Base-by-base conservation (phyloP, 140 eudicot genomes). In the Erigeron philadelphicus region DNA sequence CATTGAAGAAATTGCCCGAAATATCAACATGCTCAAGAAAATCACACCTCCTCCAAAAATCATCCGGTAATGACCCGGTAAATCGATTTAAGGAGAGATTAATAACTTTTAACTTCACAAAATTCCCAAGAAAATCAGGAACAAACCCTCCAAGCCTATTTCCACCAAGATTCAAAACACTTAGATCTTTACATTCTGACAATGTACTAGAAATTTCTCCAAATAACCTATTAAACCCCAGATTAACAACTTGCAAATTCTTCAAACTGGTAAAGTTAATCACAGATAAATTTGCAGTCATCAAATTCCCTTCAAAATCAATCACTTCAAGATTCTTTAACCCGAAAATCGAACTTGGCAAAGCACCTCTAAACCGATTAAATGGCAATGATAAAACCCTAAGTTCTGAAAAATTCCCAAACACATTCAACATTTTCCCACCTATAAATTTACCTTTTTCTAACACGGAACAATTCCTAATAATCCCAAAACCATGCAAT, bases 221-320 rank as follows among this genome's bases (percentile, higher is more conserved):
- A 57, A 73, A 71, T 73, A 89, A 76, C 38, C 71, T 75, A 53
- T 86, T 89, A 35, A 78, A 82, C 53, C 85, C 88, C 7, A 89
- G 55, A 73, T 86, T 89, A 70, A 89, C 75, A 84, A 89, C 84
- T 81, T 79, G 77, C 76, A 89, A 74, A 21, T 80, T 80, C 82
- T 83, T 84, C 78, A 84, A 84, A n/a, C 81, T 76, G 7, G 25
- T 23, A 64, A 89, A 78, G 13, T 73, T 69, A 11, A 77, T 41
- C 63, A 69, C 59, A 5, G 90, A 82, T 25, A 89, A 76, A 72
- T 82, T 63, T 40, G 88, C 95, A 50, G 68, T 47, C 45, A 86
- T 60, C 41, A 46, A 58, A 84, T 89, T 89, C 77, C 95, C 96
- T 84, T 86, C 90, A 31, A 89, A 68, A 84, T 89, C 95, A 82